Percentiles rank a stretch among this genome's conserved stretches.
Evolutionary conservation across 306 rosid species (phyloP).

Genomic region (Gillenia trifoliata): DNA sequence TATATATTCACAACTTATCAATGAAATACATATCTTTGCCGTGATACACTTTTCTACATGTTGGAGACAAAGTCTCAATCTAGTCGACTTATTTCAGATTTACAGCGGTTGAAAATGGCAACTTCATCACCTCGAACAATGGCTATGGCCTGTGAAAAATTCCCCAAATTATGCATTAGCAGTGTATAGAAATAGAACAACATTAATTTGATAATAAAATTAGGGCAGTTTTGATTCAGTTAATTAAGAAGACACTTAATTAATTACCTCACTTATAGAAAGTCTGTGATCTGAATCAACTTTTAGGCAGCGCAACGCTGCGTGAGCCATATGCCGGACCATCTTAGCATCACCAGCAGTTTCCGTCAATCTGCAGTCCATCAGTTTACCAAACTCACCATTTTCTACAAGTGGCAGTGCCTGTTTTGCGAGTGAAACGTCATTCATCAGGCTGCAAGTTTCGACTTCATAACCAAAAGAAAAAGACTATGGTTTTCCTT

Average conservation of each 20-base stretch:
- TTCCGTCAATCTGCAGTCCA: conserved; percentile 26
- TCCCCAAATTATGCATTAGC: background rate
- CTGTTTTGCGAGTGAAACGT: conserved; percentile 2
- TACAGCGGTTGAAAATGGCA: background rate
- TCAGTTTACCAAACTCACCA: conserved; percentile 11
- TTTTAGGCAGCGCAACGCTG: conserved; percentile 27
- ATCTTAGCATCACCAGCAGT: conserved; percentile 7
- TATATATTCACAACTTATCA: too few species aligned
- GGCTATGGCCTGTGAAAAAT: conserved; percentile 18
- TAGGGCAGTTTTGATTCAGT: background rate
- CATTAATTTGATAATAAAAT: background rate
- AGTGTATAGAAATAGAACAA: background rate
- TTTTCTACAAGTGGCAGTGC: conserved; percentile 23
- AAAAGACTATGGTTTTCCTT: background rate
- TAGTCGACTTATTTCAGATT: background rate
- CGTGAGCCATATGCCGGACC: conserved; percentile 22
- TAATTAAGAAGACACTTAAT: background rate
- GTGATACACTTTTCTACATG: too few species aligned
- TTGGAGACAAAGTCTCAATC: background rate
- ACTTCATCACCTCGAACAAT: conserved; percentile 28
- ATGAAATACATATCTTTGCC: too few species aligned
- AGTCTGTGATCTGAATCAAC: conserved; percentile 5
- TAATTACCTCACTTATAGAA: conserved; percentile 27
- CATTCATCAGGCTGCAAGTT: background rate
- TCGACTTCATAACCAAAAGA: background rate